Evolutionary conservation across 1,284 basidiomycete genomes (phyloP), one percentile per base, ranked within the genome.

Genomic region (Irpex lacteus): DNA sequence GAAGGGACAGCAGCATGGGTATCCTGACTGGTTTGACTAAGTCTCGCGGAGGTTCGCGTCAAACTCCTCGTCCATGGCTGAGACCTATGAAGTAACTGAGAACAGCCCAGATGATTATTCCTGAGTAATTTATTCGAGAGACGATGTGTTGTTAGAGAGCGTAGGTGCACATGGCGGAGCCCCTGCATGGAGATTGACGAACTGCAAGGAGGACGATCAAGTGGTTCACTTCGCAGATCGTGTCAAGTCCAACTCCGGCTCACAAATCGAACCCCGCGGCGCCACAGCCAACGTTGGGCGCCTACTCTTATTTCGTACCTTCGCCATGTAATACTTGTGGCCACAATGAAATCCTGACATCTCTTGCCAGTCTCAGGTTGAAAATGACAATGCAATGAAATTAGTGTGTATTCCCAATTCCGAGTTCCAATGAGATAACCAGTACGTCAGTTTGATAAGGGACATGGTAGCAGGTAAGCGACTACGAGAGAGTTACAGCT

Each of bases 121-220:
- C 7, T 56, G 21, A 32, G 54, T 56, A 56, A 26, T 26, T 26
- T 56, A 36, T 13, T 34, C 2, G 54, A 18, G 21, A 56, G 7
- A 34, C 54, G 54, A 3, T 19, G 19, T 44, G 21, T 19, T 38
- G 21, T n/a, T 7, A 36, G 34, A 21, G 57, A 37, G 18, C n/a
- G 62, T 26, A 36, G 37, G 57, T 47, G 55, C 38, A 34, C 57
- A 55, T 15, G 62, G 52, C 47, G 57, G 49, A 60, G 62, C 44
- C 54, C 55, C 32, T 57, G 54, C 61, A 62, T 58, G 61, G 53
- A 54, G 2, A 57, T 9, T 21, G 40, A 34, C 32, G 55, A n/a
- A 18, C 26, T 26, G 2, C 26, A 26, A 26, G 26, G 26, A 26
- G 26, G 26, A 26, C 26, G 26, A 26, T n/a, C 18, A 13, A 38